Evolutionary conservation across 1,284 basidiomycete genomes (phyloP).

Genomic region (Cerrena zonata): DNA sequence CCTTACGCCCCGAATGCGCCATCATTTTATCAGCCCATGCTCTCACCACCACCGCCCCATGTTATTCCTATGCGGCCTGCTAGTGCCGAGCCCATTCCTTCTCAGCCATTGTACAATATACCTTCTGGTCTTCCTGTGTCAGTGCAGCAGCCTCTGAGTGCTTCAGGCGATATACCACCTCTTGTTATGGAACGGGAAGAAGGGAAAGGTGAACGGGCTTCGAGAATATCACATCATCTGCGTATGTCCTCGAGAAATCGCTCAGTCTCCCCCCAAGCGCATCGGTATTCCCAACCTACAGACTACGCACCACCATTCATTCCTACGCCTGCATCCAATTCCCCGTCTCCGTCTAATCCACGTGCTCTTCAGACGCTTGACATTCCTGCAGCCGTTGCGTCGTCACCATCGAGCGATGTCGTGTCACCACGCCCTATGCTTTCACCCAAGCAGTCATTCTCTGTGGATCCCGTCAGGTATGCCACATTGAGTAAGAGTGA

Average conservation of each 20-base stretch:
- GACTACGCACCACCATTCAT: not conserved
- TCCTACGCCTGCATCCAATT: too few species aligned
- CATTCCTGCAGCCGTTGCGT: slow-evolving; percentile 13
- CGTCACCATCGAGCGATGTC: slow-evolving; percentile 28
- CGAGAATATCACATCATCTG: slow-evolving; percentile 54
- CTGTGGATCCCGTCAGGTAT: slow-evolving; percentile 32
- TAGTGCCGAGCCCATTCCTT: slow-evolving; percentile 31
- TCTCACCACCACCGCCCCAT: slow-evolving; percentile 17
- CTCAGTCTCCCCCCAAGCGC: slow-evolving; percentile 53
- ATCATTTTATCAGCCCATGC: slow-evolving; percentile 2
- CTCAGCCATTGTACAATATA: slow-evolving; percentile 22
- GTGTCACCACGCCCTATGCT: slow-evolving; percentile 57
- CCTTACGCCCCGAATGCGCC: not conserved
- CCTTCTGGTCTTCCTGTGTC: slow-evolving; percentile 20
- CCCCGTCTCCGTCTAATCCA: not conserved
- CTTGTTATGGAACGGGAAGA: slow-evolving; percentile 38
- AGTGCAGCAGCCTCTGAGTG: slow-evolving; percentile 19
- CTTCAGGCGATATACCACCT: not conserved
- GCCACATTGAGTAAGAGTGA: slow-evolving; percentile 44
- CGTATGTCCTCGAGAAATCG: slow-evolving; percentile 50
- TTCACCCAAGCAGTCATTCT: slow-evolving; percentile 51
- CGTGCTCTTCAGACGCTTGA: not conserved
- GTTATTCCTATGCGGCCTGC: slow-evolving; percentile 30
- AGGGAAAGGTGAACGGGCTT: slow-evolving; percentile 56
- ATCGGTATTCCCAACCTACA: slow-evolving; percentile 25